Conservation (phyloP, 495 filamentous ascomycete genomes). For the Rhizodiscina lignyota region DNA sequence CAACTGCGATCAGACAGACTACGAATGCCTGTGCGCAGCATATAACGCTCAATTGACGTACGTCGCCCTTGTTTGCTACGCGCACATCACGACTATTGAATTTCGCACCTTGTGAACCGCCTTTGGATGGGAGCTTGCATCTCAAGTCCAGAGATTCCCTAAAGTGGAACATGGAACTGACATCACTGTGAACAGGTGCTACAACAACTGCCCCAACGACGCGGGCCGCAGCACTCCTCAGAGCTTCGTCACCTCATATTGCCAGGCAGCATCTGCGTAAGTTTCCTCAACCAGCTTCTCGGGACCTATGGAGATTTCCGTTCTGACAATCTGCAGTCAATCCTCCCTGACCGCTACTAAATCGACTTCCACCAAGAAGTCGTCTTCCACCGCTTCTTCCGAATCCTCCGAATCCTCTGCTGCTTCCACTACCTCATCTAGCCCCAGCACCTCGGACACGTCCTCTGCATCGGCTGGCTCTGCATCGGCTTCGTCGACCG, state of each 20-base stretch:
- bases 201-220: slow-evolving; percentile 19
- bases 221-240: slow-evolving; percentile 7
- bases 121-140: not conserved
- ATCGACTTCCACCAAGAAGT: not conserved
- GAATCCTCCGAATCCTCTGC: slow-evolving; percentile 4
- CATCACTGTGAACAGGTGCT: slow-evolving; percentile 9
- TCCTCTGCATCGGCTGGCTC: slow-evolving; percentile 1
- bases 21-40: slow-evolving; percentile 18
- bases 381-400: slow-evolving; percentile 3
- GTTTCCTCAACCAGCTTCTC: too few species aligned
- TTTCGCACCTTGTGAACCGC: not conserved
- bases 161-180: not conserved
- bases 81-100: not conserved
- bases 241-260: slow-evolving; percentile 12
- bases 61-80: not conserved
- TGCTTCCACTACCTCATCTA: slow-evolving; percentile 3
- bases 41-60: slow-evolving; percentile 15
- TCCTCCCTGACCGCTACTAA: not conserved
- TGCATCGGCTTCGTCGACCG: slow-evolving; percentile 2
- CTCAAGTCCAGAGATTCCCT: not conserved
- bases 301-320: too few species aligned
- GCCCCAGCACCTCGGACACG: slow-evolving; percentile 1
- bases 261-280: slow-evolving; percentile 19
- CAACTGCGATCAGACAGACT: slow-evolving; percentile 17
- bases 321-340: not conserved